phyloP scores from a whole-genome alignment of 140 eudicot species.

The Oenanthe javanica region DNA sequence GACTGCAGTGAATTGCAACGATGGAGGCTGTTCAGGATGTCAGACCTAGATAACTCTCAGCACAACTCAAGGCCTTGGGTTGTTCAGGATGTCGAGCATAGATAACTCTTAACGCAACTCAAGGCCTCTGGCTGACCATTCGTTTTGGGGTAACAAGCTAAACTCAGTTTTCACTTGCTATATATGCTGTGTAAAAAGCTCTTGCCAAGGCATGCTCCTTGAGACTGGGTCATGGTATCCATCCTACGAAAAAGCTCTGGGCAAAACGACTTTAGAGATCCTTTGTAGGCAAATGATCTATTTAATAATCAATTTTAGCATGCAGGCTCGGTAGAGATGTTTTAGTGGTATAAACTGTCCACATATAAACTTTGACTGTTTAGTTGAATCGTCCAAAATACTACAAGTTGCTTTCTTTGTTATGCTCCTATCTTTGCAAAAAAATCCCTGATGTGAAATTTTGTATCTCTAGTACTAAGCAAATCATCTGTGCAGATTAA shows the following conservation, averaged over 20 bases:
- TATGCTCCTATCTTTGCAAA: not conserved
- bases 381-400: too few relatives aligned
- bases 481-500: not conserved
- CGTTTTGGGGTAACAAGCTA: not conserved
- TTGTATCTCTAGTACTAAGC: not conserved
- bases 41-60: not conserved
- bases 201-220: not conserved
- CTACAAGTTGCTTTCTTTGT: not conserved
- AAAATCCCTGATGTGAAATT: not conserved
- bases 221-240: too few relatives aligned
- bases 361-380: not conserved
- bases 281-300: too few relatives aligned
- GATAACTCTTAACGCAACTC: too few relatives aligned
- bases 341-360: too few relatives aligned
- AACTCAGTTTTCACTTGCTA: not conserved
- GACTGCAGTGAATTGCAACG: not conserved
- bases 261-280: too few relatives aligned
- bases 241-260: too few relatives aligned
- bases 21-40: not conserved
- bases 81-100: too few relatives aligned
- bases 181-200: not conserved
- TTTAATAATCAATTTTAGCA: too few relatives aligned
- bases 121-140: not conserved
- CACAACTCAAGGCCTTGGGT: not conserved
- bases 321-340: too few relatives aligned